Conservation (phyloP, 345 rosid genomes). For the Raphanus sativus region DNA sequence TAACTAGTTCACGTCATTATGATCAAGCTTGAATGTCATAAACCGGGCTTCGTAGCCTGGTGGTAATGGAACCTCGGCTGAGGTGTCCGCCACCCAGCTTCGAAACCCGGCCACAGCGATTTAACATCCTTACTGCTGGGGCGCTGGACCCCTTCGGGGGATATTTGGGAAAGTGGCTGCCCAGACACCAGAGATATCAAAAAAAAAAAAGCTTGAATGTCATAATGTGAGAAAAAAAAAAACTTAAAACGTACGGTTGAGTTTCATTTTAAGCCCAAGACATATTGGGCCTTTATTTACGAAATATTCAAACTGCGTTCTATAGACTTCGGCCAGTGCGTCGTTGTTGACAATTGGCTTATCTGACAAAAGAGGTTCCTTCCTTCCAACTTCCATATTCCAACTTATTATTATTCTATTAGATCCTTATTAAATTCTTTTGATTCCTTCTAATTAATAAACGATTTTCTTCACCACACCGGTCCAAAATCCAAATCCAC, state of each 20-base stretch:
- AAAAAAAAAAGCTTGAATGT: background rate
- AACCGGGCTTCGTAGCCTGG: background rate
- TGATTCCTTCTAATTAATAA: background rate
- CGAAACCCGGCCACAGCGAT: too few relatives aligned
- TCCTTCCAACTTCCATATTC: background rate
- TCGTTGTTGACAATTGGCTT: background rate
- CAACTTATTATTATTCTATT: background rate
- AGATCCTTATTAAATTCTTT: slow-evolving; percentile 7
- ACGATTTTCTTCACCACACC: background rate
- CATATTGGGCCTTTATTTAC: background rate
- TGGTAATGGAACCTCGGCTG: too few relatives aligned
- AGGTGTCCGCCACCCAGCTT: too few relatives aligned
- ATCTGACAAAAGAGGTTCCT: slow-evolving; percentile 10
- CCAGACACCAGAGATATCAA: too few relatives aligned
- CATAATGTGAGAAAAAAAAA: background rate
- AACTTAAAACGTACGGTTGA: background rate
- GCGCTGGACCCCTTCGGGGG: too few relatives aligned
- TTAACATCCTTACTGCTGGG: too few relatives aligned
- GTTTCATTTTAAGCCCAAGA: background rate
- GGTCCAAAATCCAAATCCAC: background rate
- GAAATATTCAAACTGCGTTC: background rate
- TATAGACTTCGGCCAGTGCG: background rate
- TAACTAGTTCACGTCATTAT: background rate
- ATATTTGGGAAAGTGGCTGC: too few relatives aligned
- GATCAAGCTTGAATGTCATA: background rate